phyloP scores from a whole-genome alignment of 2,329 filamentous ascomycete genomes.

The Fusarium decemcellulare region DNA sequence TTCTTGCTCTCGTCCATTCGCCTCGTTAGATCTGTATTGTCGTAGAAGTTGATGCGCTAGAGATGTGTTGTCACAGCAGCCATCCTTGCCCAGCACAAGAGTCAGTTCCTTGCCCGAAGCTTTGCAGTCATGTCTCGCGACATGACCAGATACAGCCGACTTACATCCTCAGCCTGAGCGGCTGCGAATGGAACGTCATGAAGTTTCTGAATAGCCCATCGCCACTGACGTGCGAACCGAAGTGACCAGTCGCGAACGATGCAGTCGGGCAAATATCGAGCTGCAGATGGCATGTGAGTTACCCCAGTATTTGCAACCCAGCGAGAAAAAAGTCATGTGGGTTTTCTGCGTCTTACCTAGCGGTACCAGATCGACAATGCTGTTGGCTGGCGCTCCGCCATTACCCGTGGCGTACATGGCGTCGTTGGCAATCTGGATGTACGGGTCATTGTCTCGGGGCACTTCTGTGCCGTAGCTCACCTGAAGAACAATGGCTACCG shows the following conservation, averaged over 20 bases:
- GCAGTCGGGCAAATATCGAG: conserved; percentile 47
- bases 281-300: conserved; percentile 29
- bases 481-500: conserved; percentile 51
- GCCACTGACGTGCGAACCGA: conserved; percentile 51
- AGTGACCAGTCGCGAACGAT: conserved; percentile 50
- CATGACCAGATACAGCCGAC: conserved; percentile 5
- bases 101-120: conserved; percentile 23
- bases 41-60: conserved; percentile 46
- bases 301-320: background rate
- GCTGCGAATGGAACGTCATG: conserved; percentile 51
- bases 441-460: conserved; percentile 46
- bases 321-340: background rate
- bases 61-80: conserved; percentile 36
- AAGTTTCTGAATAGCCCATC: conserved; percentile 52
- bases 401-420: conserved; percentile 51
- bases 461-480: conserved; percentile 52
- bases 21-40: conserved; percentile 32
- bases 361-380: conserved; percentile 63
- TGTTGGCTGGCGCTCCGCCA: conserved; percentile 49
- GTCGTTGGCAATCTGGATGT: conserved; percentile 49
- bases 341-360: conserved; percentile 39
- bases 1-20: conserved; percentile 26
- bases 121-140: background rate
- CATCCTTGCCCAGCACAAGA: conserved; percentile 22
- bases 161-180: conserved; percentile 47